These are phyloP conservation scores for Bimuria novae-zelandiae DNA, from an alignment of 2,329 filamentous ascomycete species.

Conservation along the genomic window DNA sequence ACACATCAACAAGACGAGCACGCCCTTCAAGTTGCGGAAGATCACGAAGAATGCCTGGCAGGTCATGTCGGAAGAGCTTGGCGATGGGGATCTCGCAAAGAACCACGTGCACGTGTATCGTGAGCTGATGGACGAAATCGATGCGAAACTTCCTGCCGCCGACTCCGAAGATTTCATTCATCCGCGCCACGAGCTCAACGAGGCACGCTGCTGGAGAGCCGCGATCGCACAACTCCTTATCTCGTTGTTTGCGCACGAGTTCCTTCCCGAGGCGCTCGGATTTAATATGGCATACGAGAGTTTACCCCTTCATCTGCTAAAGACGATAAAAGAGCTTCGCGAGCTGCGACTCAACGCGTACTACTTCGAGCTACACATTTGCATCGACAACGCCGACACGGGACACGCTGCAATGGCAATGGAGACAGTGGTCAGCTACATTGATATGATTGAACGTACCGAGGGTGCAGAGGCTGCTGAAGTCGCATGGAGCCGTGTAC, in stretches of 20 bases:
- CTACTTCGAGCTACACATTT: slow-evolving; percentile 58
- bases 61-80: slow-evolving; percentile 57
- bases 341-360: slow-evolving; percentile 52
- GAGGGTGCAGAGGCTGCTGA: slow-evolving; percentile 38
- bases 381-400: slow-evolving; percentile 56
- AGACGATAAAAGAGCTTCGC: slow-evolving; percentile 50
- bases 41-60: slow-evolving; percentile 54
- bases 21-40: slow-evolving; percentile 47
- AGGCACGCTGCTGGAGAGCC: slow-evolving; percentile 48
- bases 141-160: slow-evolving; percentile 37
- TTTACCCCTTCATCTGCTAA: slow-evolving; percentile 48
- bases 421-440: slow-evolving; percentile 44
- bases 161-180: slow-evolving; percentile 37
- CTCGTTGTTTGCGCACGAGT: slow-evolving; percentile 55
- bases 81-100: slow-evolving; percentile 53
- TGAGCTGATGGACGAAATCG: slow-evolving; percentile 39
- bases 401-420: slow-evolving; percentile 57
- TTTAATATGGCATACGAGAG: slow-evolving; percentile 58
- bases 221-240: slow-evolving; percentile 53
- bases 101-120: slow-evolving; percentile 51
- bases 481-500: slow-evolving; percentile 49
- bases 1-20: slow-evolving; percentile 51
- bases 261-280: slow-evolving; percentile 57
- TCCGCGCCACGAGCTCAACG: slow-evolving; percentile 28
- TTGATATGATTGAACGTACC: slow-evolving; percentile 33